Evolutionary conservation across 1,284 basidiomycete genomes (phyloP).

Genomic region (Leccinum insigne): DNA sequence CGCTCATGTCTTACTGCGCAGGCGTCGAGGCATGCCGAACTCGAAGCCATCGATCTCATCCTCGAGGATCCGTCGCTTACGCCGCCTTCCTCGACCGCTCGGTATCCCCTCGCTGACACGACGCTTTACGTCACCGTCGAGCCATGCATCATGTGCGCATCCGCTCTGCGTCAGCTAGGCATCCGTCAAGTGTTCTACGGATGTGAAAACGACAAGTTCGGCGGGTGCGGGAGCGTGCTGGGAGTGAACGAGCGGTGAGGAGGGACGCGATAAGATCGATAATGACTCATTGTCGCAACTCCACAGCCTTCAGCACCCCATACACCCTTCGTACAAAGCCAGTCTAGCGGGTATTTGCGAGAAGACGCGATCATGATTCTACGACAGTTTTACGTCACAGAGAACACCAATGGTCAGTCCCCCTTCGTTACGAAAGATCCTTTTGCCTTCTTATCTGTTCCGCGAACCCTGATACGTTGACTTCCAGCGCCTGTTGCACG

Average conservation of each 20-base stretch:
- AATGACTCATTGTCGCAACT: slow-evolving; percentile 9
- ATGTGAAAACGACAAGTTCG: slow-evolving; percentile 96
- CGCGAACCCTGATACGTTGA: slow-evolving; percentile 8
- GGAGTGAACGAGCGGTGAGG: slow-evolving; percentile 81
- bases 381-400: slow-evolving; percentile 93
- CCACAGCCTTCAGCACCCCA: slow-evolving; percentile 61
- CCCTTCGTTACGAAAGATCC: background rate
- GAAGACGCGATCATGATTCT: slow-evolving; percentile 97
- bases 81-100: slow-evolving; percentile 37
- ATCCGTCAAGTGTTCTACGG: slow-evolving; percentile 93
- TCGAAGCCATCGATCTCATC: slow-evolving; percentile 95
- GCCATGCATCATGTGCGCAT: slow-evolving; percentile 99
- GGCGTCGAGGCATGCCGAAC: slow-evolving; percentile 97
- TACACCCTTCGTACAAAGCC: slow-evolving; percentile 76
- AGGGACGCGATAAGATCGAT: slow-evolving; percentile 7
- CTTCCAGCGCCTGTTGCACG: slow-evolving; percentile 73
- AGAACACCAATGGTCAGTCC: slow-evolving; percentile 85
- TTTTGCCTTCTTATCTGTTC: slow-evolving; percentile 8
- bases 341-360: slow-evolving; percentile 76
- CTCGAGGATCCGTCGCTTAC: slow-evolving; percentile 64
- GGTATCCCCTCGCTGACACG: slow-evolving; percentile 74
- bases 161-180: slow-evolving; percentile 91
- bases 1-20: slow-evolving; percentile 32
- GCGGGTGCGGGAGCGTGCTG: slow-evolving; percentile 95
- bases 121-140: slow-evolving; percentile 98